A percentile compares a stretch with the other conserved stretches of the same genome.
phyloP scores from a whole-genome alignment of 2,329 filamentous ascomycete species.

The Cryphonectria parasitica region DNA sequence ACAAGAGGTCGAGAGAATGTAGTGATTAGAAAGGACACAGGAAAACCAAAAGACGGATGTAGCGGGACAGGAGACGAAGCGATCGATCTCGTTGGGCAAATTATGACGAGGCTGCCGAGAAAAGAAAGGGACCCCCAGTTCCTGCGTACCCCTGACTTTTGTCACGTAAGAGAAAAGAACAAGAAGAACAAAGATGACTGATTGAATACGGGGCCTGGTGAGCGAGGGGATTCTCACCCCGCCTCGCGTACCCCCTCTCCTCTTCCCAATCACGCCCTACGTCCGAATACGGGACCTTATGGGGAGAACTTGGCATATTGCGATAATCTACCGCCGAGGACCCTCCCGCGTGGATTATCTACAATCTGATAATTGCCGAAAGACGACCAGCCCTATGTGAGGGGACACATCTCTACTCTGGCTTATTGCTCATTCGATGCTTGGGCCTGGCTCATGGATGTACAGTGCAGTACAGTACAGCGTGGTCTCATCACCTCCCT shows the following conservation, averaged over 20 bases:
- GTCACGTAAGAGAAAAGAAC: not conserved
- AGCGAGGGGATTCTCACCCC: slow-evolving; percentile 12
- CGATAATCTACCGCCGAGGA: slow-evolving; percentile 1
- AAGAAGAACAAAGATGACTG: not conserved
- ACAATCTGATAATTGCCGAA: not conserved
- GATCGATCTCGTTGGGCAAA: slow-evolving; percentile 7
- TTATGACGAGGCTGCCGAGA: slow-evolving; percentile 18
- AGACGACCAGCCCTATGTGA: not conserved
- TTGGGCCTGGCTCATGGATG: not conserved
- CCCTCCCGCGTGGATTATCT: not conserved
- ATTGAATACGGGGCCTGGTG: slow-evolving; percentile 13
- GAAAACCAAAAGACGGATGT: not conserved
- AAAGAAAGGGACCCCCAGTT: slow-evolving; percentile 7
- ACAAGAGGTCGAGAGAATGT: not conserved
- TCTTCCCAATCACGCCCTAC: not conserved
- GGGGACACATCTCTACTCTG: not conserved
- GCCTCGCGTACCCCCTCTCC: not conserved
- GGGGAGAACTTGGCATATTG: slow-evolving; percentile 3
- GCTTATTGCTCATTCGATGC: not conserved
- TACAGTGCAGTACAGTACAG: not conserved
- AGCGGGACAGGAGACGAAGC: slow-evolving; percentile 5
- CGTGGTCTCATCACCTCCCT: not conserved
- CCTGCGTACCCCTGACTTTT: slow-evolving; percentile 14
- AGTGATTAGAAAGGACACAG: not conserved
- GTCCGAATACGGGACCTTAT: slow-evolving; percentile 5